phyloP scores from a whole-genome alignment of 495 filamentous ascomycete genomes.

The Aspergillus biplanus region DNA sequence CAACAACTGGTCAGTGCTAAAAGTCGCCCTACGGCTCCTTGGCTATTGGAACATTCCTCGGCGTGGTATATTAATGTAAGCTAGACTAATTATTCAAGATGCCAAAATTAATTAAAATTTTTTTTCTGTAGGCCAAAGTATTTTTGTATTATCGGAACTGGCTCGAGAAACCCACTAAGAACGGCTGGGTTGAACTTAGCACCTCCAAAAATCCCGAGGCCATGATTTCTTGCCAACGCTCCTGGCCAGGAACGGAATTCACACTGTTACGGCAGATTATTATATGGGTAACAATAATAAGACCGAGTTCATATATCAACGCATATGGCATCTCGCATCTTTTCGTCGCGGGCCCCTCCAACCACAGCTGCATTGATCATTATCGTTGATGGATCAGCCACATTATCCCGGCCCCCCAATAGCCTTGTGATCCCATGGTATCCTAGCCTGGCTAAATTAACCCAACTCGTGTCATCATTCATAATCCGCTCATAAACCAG shows the following conservation, averaged over 20 bases:
- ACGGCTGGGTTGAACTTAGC: background rate
- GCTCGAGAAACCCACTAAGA: background rate
- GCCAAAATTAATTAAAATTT: too few relatives aligned
- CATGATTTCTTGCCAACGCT: background rate
- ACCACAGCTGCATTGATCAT: slow-evolving; percentile 14
- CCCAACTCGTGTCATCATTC: slow-evolving; percentile 30
- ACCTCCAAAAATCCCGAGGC: background rate
- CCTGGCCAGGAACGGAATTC: background rate
- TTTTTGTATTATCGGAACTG: too few relatives aligned
- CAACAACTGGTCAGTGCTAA: background rate
- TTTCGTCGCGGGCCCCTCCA: slow-evolving; percentile 14
- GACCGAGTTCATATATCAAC: slow-evolving; percentile 2
- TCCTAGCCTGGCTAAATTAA: slow-evolving; percentile 5
- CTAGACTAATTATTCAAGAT: background rate
- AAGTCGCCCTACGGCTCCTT: background rate
- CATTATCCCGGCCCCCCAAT: background rate
- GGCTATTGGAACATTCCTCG: background rate
- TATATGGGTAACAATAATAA: background rate
- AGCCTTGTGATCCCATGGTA: slow-evolving; percentile 40
- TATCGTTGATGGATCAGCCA: background rate
- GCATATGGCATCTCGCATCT: slow-evolving; percentile 8
- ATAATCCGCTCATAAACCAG: slow-evolving; percentile 58
- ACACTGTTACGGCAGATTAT: too few relatives aligned
- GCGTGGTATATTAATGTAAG: background rate
- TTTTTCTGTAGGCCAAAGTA: too few relatives aligned